Conservation (phyloP, 495 filamentous ascomycete species). For the Daldinia grandis region DNA sequence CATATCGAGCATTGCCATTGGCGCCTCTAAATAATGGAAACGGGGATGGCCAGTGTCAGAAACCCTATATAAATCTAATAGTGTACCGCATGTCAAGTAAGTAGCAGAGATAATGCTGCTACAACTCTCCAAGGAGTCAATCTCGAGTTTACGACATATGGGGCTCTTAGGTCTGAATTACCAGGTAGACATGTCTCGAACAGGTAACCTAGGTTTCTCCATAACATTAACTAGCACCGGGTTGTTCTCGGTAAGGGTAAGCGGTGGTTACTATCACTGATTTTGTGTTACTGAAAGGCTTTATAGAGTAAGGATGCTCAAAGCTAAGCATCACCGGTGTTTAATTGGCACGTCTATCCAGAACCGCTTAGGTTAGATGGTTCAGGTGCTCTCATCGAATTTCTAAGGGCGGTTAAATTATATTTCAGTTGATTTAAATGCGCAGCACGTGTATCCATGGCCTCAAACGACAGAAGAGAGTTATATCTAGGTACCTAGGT, state of each 20-base stretch:
- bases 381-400: slow-evolving; percentile 55
- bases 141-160: slow-evolving; percentile 55
- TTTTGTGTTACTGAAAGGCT: neutral
- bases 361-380: slow-evolving; percentile 62
- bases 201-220: slow-evolving; percentile 23
- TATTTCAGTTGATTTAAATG: neutral
- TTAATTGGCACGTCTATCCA: slow-evolving; percentile 61
- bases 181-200: neutral
- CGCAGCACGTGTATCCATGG: neutral
- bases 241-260: slow-evolving; percentile 58
- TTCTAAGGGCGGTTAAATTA: slow-evolving; percentile 44
- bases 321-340: slow-evolving; percentile 54
- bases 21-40: neutral
- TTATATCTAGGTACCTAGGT: no score
- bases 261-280: neutral
- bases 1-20: slow-evolving; percentile 11
- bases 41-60: neutral
- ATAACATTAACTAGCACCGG: slow-evolving; percentile 50
- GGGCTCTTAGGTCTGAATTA: slow-evolving; percentile 46
- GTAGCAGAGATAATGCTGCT: slow-evolving; percentile 28
- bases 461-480: neutral
- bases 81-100: slow-evolving; percentile 23
- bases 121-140: slow-evolving; percentile 41
- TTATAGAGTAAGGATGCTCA: slow-evolving; percentile 45
- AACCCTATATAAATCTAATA: neutral